These are phyloP conservation scores for Pseudogymnoascus sp. DNA, from an alignment of 2,329 filamentous ascomycete genomes.

Conservation along the genomic window DNA sequence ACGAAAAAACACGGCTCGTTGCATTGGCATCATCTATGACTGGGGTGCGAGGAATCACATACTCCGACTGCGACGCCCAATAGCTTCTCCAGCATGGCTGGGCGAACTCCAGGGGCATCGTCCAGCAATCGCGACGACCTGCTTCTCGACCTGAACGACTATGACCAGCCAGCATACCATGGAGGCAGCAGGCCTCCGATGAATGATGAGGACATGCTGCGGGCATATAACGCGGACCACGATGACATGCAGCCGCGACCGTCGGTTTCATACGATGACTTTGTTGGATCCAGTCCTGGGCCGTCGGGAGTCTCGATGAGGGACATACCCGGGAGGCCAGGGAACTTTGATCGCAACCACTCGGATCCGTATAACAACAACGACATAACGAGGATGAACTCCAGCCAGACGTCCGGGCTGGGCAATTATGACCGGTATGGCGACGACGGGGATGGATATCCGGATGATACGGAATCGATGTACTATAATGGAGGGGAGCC, in stretches of 20 bases:
- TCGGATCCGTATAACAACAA: slow-evolving; percentile 20
- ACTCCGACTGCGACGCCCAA: slow-evolving; percentile 20
- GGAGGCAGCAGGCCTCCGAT: slow-evolving; percentile 69
- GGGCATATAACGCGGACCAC: slow-evolving; percentile 56
- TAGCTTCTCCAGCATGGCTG: slow-evolving; percentile 47
- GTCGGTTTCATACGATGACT: slow-evolving; percentile 90
- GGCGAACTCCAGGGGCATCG: slow-evolving; percentile 45
- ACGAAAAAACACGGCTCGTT: neutral
- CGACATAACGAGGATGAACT: slow-evolving; percentile 37
- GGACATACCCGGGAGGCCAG: slow-evolving; percentile 30
- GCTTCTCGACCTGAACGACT: slow-evolving; percentile 64
- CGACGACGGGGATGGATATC: slow-evolving; percentile 74
- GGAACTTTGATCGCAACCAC: slow-evolving; percentile 17
- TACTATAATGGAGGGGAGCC: slow-evolving; percentile 52
- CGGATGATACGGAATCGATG: slow-evolving; percentile 64
- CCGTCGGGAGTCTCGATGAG: slow-evolving; percentile 41
- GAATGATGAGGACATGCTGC: slow-evolving; percentile 72
- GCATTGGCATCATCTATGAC: slow-evolving; percentile 8
- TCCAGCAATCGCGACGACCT: slow-evolving; percentile 45
- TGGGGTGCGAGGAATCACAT: neutral
- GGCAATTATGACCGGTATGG: slow-evolving; percentile 89
- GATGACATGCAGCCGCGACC: slow-evolving; percentile 61
- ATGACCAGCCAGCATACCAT: slow-evolving; percentile 60
- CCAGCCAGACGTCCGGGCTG: slow-evolving; percentile 69
- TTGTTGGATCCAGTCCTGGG: slow-evolving; percentile 57